These are phyloP conservation scores for Diaporthe longicolla DNA, from an alignment of 2,329 filamentous ascomycete genomes.

Conservation along the genomic window DNA sequence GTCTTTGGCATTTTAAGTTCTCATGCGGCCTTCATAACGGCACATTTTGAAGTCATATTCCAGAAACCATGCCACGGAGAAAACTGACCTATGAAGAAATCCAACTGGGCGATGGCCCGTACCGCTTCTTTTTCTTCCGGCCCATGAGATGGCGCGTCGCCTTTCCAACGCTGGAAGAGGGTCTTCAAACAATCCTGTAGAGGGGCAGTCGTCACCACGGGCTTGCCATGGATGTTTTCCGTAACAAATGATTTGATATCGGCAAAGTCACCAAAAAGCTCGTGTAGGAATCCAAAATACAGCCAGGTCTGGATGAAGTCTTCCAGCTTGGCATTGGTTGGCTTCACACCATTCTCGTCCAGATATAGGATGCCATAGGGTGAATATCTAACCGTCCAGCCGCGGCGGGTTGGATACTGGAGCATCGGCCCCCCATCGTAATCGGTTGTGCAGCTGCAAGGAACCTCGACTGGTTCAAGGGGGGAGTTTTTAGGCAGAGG, in stretches of 20 bases:
- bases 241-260: conserved; percentile 6
- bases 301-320: conserved; percentile 6
- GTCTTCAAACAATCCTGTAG: background rate
- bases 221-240: background rate
- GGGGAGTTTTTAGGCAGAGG: background rate
- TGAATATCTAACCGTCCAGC: conserved; percentile 3
- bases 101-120: background rate
- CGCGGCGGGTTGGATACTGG: background rate
- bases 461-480: background rate
- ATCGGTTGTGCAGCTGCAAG: conserved; percentile 1
- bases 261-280: background rate
- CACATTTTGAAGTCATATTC: too few relatives aligned
- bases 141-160: background rate
- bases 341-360: background rate
- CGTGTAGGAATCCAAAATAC: conserved; percentile 5
- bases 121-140: background rate
- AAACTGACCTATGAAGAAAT: background rate
- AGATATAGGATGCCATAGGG: background rate
- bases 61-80: background rate
- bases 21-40: too few relatives aligned
- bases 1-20: too few relatives aligned
- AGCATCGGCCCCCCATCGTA: conserved; percentile 9
- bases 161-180: conserved; percentile 11
- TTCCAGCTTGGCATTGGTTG: background rate
- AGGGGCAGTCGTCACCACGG: background rate